A percentile compares a stretch with the other conserved stretches of the same genome.
phyloP scores from a whole-genome alignment of 768 basidiomycete species.

The Sporobolomyces pararoseus region DNA sequence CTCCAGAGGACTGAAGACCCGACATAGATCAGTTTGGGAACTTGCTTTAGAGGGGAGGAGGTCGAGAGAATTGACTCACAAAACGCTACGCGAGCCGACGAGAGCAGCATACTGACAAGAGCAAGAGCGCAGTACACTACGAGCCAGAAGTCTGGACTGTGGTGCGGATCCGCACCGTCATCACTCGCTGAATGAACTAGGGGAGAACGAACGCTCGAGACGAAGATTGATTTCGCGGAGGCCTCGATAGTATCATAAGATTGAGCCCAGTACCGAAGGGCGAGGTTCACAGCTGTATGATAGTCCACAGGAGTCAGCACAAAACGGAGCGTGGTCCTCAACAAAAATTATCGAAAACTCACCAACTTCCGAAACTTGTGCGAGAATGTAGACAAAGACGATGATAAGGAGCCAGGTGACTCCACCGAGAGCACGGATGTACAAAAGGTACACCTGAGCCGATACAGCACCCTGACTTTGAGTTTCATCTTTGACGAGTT shows the following conservation, averaged over 20 bases:
- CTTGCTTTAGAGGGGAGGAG: not conserved
- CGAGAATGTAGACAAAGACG: not conserved
- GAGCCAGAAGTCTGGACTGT: constrained; percentile 42
- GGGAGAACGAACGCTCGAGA: constrained; percentile 3
- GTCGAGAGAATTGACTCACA: constrained; percentile 1
- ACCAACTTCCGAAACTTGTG: constrained; percentile 24
- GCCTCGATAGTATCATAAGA: constrained; percentile 27
- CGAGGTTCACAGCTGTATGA: constrained; percentile 25
- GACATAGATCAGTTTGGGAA: not conserved
- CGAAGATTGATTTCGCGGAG: not conserved
- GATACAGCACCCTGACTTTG: constrained; percentile 26
- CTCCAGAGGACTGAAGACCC: constrained; percentile 14
- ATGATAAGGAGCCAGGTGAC: constrained; percentile 18
- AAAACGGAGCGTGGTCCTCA: no score
- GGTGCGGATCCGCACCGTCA: not conserved
- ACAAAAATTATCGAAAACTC: no score
- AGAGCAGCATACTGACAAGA: constrained; percentile 42
- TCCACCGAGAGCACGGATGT: constrained; percentile 36
- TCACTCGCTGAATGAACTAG: not conserved
- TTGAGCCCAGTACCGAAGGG: constrained; percentile 41
- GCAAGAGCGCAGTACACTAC: constrained; percentile 45
- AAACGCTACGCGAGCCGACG: constrained; percentile 35
- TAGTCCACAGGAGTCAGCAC: no score
- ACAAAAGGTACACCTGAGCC: constrained; percentile 29
- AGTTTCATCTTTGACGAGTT: constrained; percentile 41